These are phyloP conservation scores for Solanum ossicruentum DNA, from an alignment of 257 asterid genomes.

Conservation along the genomic window DNA sequence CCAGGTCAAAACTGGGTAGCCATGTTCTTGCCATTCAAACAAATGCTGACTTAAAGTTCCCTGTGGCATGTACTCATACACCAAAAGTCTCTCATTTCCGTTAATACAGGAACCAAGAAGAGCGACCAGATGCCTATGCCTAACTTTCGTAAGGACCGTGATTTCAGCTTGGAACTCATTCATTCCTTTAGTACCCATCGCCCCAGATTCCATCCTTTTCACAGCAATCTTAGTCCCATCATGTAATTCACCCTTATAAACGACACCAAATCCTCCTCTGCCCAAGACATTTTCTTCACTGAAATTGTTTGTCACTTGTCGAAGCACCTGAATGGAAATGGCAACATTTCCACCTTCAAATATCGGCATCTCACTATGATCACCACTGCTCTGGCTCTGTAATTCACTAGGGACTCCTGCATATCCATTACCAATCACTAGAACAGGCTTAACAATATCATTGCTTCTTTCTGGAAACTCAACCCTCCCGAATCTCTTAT, in stretches of 20 bases:
- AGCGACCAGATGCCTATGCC: slow-evolving; percentile 94
- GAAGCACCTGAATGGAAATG: slow-evolving; percentile 67
- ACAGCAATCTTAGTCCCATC: slow-evolving; percentile 93
- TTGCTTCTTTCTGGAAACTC: slow-evolving; percentile 49
- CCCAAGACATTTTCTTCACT: slow-evolving; percentile 59
- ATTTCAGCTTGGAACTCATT: slow-evolving; percentile 89
- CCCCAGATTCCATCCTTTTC: slow-evolving; percentile 87
- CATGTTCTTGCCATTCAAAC: slow-evolving; percentile 62
- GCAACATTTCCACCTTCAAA: slow-evolving; percentile 69
- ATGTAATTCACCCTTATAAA: slow-evolving; percentile 76
- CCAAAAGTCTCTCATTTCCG: slow-evolving; percentile 82
- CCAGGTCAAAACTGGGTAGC: slow-evolving; percentile 55
- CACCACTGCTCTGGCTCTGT: slow-evolving; percentile 77
- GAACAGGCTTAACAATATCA: slow-evolving; percentile 31
- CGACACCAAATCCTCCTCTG: slow-evolving; percentile 90
- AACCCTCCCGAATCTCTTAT: slow-evolving; percentile 33
- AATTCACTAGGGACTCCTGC: slow-evolving; percentile 42
- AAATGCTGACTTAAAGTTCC: slow-evolving; percentile 83
- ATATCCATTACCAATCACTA: slow-evolving; percentile 23
- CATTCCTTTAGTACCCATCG: slow-evolving; percentile 84
- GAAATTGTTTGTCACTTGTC: slow-evolving; percentile 76
- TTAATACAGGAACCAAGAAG: slow-evolving; percentile 79
- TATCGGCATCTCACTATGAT: slow-evolving; percentile 49
- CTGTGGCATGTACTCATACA: slow-evolving; percentile 89
- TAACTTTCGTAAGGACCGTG: slow-evolving; percentile 79